Base-by-base conservation (phyloP, 768 basidiomycete species). In the Pulveroboletus ravenelii region DNA sequence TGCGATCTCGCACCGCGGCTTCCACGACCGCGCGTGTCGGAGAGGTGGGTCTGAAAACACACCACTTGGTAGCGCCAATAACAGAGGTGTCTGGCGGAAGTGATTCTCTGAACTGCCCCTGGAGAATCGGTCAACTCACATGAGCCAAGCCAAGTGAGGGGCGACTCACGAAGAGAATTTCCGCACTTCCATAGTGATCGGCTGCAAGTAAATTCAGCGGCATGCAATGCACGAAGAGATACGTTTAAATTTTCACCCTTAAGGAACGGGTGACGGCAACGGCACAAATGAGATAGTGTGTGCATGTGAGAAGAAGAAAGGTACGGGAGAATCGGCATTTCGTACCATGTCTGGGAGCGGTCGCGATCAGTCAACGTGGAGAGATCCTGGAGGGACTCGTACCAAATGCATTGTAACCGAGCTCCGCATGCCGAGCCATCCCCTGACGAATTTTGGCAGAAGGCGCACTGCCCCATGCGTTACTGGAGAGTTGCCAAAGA, bases 181-280 rank as follows among this genome's bases (percentile, higher is more conserved):
- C 89, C 18, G 89, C 80, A 59, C 82, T 80, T 14, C 89, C 89
- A 72, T 92, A 92, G 69, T 92, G 90, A 72, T 92, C 89, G 59
- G 89, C 89, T 88, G 55, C 6, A 51, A 48, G 51, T 41, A 50
- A 36, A 47, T 43, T 53, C 47, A 62, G 52, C 49, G 50, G 51
- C 20, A 41, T 34, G 47, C 32, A 37, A 27, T 15, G 32, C 20
- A 34, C 45, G 45, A 47, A 20, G 42, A 48, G 18, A 47, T 14
- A 29, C 23, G 36, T 40, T 47, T 29, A 45, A 6, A 52, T 29
- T 25, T 60, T 34, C 55, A 68, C 70, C 68, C 68, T 68, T 50
- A 10, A 50, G 40, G 41, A 29, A 25, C 43, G 13, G 14, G 46
- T 30, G 44, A 54, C 42, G 42, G 39, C 41, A 57, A 37, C 41